A percentile compares a stretch with the other conserved stretches of the same genome.
These are phyloP conservation scores for Schoenoplectus tabernaemontani DNA, from an alignment of 202 grass and related monocot species.

Conservation along the genomic window DNA sequence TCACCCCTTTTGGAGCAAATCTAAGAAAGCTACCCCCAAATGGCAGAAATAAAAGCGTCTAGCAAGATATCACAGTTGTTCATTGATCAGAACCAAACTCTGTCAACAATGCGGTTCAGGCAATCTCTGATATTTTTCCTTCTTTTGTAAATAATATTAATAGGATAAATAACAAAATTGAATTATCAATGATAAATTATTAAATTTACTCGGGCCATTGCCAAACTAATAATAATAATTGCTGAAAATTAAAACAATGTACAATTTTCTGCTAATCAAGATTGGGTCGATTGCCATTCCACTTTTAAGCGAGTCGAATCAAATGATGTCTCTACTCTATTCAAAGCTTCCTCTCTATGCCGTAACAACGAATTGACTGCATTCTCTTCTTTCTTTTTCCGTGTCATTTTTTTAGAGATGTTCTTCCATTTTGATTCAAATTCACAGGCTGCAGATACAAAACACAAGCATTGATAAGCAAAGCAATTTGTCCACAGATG, in stretches of 20 bases:
- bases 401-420: slow-evolving; percentile 47
- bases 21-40: background rate
- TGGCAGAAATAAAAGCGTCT: background rate
- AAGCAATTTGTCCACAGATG: background rate
- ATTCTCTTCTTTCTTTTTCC: slow-evolving; percentile 44
- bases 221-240: background rate
- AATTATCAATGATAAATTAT: slow-evolving; percentile 6
- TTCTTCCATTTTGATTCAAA: slow-evolving; percentile 86
- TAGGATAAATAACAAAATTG: background rate
- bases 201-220: background rate
- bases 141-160: background rate
- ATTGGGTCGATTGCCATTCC: slow-evolving; percentile 41
- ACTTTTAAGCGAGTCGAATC: slow-evolving; percentile 49
- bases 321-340: slow-evolving; percentile 32
- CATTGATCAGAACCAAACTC: background rate
- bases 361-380: slow-evolving; percentile 34
- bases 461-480: slow-evolving; percentile 7
- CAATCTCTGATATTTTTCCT: background rate
- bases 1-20: background rate
- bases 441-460: slow-evolving; percentile 38
- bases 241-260: background rate
- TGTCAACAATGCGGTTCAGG: background rate
- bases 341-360: slow-evolving; percentile 55
- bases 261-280: slow-evolving; percentile 3
- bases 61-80: background rate